A percentile compares a stretch with the other conserved stretches of the same genome.
Evolutionary conservation across 2,329 filamentous ascomycete genomes (phyloP).

Genomic region (Thelonectria blattea): DNA sequence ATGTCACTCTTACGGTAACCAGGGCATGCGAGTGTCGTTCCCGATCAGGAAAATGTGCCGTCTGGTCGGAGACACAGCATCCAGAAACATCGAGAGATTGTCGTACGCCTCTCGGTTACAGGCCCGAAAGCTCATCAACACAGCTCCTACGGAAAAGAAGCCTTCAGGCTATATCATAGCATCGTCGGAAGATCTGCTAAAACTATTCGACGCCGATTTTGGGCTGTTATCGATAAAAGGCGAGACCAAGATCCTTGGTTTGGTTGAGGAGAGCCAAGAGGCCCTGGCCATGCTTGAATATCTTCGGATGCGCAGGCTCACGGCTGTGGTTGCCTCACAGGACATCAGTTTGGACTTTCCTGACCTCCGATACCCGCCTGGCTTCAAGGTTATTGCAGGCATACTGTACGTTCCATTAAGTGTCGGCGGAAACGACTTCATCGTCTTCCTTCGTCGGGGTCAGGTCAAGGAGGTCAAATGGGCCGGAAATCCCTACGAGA

Average conservation of each 20-base stretch:
- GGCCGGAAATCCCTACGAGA: constrained; percentile 88
- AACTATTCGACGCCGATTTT: constrained; percentile 86
- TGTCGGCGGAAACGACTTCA: constrained; percentile 78
- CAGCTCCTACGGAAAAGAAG: constrained; percentile 78
- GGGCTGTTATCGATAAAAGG: constrained; percentile 83
- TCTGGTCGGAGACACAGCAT: constrained; percentile 83
- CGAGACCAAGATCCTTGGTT: constrained; percentile 87
- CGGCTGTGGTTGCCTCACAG: constrained; percentile 77
- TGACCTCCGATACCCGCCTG: constrained; percentile 78
- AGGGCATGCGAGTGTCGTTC: constrained; percentile 89
- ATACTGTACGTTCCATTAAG: constrained; percentile 83
- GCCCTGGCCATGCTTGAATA: constrained; percentile 86
- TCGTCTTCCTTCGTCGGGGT: constrained; percentile 85
- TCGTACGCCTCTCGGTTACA: constrained; percentile 86
- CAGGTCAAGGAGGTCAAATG: constrained; percentile 80
- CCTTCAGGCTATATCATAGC: constrained; percentile 90
- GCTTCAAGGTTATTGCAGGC: constrained; percentile 79
- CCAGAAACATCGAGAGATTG: constrained; percentile 83
- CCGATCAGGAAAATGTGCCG: constrained; percentile 93
- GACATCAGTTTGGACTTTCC: constrained; percentile 80
- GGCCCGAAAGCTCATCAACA: constrained; percentile 87
- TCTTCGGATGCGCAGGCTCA: constrained; percentile 75
- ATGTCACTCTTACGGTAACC: constrained; percentile 79
- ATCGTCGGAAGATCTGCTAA: constrained; percentile 83
- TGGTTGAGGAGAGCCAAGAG: constrained; percentile 78